Evolutionary conservation across 768 basidiomycete species (phyloP).

Genomic region (Lyophyllum semitale): DNA sequence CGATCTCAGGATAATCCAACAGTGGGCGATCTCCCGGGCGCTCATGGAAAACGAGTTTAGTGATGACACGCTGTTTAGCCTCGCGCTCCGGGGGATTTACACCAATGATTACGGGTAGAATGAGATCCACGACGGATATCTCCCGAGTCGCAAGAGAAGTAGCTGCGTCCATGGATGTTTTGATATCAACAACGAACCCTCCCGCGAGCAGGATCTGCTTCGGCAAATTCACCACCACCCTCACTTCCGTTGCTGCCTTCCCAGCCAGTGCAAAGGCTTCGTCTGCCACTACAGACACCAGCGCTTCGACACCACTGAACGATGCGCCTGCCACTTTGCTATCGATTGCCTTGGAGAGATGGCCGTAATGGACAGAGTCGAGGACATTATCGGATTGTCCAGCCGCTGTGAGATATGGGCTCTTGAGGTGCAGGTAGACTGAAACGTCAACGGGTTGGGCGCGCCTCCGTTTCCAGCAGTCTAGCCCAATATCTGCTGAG

Average conservation of each 20-base stretch:
- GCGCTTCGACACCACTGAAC: conserved; percentile 28
- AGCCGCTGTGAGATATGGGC: conserved; percentile 42
- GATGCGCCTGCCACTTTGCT: conserved; percentile 22
- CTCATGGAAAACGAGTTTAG: conserved; percentile 51
- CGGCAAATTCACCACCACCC: conserved; percentile 43
- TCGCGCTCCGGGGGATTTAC: conserved; percentile 70
- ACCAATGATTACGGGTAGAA: conserved; percentile 62
- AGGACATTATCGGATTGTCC: conserved; percentile 52
- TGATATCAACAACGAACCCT: conserved; percentile 42
- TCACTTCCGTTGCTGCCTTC: conserved; percentile 34
- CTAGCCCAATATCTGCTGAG: conserved; percentile 43
- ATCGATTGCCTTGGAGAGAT: conserved; percentile 53
- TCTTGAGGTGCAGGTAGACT: conserved; percentile 46
- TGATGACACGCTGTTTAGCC: conserved; percentile 62
- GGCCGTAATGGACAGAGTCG: conserved; percentile 67
- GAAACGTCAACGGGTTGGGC: conserved; percentile 55
- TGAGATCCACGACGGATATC: conserved; percentile 47
- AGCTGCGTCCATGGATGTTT: conserved; percentile 9
- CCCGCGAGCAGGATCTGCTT: conserved; percentile 56
- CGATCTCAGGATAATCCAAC: conserved; percentile 39
- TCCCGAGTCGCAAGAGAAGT: conserved; percentile 17
- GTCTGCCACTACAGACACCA: conserved; percentile 37
- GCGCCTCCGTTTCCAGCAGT: conserved; percentile 51
- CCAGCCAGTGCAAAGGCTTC: conserved; percentile 41
- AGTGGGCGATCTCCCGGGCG: conserved; percentile 18